Evolutionary conservation across 2,329 filamentous ascomycete species (phyloP).

Genomic region (Geosmithia flava): DNA sequence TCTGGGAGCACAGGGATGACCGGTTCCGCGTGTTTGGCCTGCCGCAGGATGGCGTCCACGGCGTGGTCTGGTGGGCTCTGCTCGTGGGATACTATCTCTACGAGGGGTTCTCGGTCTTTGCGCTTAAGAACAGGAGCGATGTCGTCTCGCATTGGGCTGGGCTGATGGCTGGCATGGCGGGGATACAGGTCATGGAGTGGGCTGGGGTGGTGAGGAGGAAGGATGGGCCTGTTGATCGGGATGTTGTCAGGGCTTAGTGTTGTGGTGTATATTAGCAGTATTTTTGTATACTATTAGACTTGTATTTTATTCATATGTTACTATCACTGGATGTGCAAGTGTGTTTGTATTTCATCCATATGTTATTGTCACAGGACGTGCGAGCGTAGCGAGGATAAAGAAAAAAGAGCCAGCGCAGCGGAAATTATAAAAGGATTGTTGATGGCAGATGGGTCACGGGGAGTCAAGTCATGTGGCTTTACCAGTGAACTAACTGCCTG

Average conservation of each 20-base stretch:
- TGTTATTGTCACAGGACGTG: no score
- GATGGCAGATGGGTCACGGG: no score
- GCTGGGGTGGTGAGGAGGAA: constrained; percentile 1
- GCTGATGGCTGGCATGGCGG: constrained; percentile 31
- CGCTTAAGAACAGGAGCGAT: constrained; percentile 29
- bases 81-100: constrained; percentile 37
- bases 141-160: constrained; percentile 41
- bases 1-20: constrained; percentile 44
- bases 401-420: no score
- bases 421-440: no score
- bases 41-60: constrained; percentile 44
- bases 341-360: no score
- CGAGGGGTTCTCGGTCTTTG: constrained; percentile 24
- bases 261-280: no score
- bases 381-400: no score
- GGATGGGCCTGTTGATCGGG: background rate
- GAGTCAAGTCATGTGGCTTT: no score
- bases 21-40: constrained; percentile 44
- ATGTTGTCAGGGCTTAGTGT: background rate
- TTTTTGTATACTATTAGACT: no score
- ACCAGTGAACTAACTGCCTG: no score
- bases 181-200: constrained; percentile 20
- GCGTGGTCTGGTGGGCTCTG: constrained; percentile 39
- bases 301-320: no score
- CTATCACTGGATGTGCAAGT: no score